Percentiles rank a stretch among this genome's conserved stretches.
phyloP scores from a whole-genome alignment of 805 yeast species.

The Alloascoidea africana region DNA sequence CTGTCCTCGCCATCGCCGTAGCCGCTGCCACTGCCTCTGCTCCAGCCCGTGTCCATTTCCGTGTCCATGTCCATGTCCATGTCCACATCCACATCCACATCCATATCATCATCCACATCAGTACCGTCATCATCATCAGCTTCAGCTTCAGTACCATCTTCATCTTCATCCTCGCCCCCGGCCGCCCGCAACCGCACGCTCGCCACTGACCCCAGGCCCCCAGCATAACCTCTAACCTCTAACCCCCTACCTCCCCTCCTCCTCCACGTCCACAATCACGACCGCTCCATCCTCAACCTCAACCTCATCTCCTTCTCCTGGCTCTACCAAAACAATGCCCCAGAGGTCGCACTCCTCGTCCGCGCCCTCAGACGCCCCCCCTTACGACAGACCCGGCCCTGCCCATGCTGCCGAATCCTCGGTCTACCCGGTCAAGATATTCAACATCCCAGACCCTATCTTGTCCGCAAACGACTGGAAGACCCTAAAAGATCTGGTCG shows the following conservation, averaged over 20 bases:
- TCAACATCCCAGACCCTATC: not conserved
- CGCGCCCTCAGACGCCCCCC: not conserved
- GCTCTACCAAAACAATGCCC: too few relatives aligned
- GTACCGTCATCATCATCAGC: not conserved
- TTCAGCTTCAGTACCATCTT: not conserved
- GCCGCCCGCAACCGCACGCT: not conserved
- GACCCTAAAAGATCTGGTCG: not conserved
- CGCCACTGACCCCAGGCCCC: not conserved
- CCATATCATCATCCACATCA: not conserved
- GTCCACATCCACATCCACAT: not conserved
- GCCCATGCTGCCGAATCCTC: constrained; percentile 3
- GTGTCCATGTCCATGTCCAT: not conserved
- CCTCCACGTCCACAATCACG: too few relatives aligned
- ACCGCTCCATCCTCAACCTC: too few relatives aligned
- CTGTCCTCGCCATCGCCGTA: too few relatives aligned
- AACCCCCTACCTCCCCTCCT: too few relatives aligned
- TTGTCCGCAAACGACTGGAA: not conserved
- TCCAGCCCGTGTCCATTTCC: constrained; percentile 1
- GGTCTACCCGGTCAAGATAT: not conserved
- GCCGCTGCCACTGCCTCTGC: not conserved
- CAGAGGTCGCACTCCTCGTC: too few relatives aligned
- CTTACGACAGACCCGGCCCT: constrained; percentile 17
- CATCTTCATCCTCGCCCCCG: not conserved
- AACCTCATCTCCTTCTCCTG: too few relatives aligned
- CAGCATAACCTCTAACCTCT: too few relatives aligned